A percentile compares a stretch with the other conserved stretches of the same genome.
phyloP scores from a whole-genome alignment of 2,329 filamentous ascomycete species.

The Penicillium thymicola region DNA sequence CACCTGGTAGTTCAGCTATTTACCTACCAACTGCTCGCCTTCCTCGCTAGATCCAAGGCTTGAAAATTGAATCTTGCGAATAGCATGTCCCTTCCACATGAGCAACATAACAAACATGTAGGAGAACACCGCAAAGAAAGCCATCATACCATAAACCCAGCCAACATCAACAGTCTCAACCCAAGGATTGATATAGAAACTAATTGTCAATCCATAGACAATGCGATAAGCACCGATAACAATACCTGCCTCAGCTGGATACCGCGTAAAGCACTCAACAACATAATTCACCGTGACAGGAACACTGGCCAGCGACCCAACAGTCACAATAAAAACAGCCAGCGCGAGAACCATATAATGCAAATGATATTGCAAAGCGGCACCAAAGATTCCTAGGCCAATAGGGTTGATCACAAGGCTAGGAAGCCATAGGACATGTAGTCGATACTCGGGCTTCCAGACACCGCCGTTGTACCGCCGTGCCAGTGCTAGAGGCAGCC shows the following conservation, averaged over 20 bases:
- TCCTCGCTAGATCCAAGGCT: conserved; percentile 23
- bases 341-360: conserved; percentile 43
- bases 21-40: conserved; percentile 15
- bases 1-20: background rate
- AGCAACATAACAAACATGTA: conserved; percentile 24
- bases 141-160: conserved; percentile 45
- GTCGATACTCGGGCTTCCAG: conserved; percentile 37
- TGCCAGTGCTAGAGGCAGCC: conserved; percentile 37
- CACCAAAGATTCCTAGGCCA: conserved; percentile 37
- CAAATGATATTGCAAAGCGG: conserved; percentile 40
- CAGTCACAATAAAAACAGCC: conserved; percentile 41
- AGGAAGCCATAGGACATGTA: conserved; percentile 30
- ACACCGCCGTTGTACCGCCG: conserved; percentile 25
- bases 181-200: conserved; percentile 43
- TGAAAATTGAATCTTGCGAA: conserved; percentile 20
- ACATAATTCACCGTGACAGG: conserved; percentile 28
- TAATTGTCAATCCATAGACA: conserved; percentile 38
- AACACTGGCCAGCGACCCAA: conserved; percentile 32
- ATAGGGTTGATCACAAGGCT: conserved; percentile 29
- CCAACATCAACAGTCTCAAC: conserved; percentile 33
- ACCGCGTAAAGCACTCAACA: conserved; percentile 34
- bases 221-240: conserved; percentile 31
- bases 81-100: conserved; percentile 27
- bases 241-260: conserved; percentile 37
- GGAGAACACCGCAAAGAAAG: conserved; percentile 34